phyloP scores from a whole-genome alignment of 306 rosid species.

The Sesbania bispinosa region DNA sequence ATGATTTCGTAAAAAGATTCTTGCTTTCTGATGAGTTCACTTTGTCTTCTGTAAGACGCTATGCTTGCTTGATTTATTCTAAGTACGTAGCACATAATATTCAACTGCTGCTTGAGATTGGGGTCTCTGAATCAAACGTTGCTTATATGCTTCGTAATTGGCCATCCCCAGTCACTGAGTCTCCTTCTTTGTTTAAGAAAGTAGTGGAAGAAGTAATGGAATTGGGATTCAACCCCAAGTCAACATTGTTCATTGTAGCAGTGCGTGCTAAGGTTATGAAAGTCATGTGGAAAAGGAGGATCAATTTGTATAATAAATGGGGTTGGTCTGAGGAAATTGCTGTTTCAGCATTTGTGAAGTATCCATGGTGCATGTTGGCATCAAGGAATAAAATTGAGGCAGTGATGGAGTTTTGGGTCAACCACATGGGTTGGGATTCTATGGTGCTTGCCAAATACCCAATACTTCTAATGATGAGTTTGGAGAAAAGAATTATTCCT shows the following conservation, averaged over 20 bases:
- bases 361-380: conserved; percentile 33
- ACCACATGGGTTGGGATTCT: conserved; percentile 39
- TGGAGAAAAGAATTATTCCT: conserved; percentile 36
- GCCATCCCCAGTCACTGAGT: too few species aligned
- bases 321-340: conserved; percentile 34
- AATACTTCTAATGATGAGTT: conserved; percentile 13
- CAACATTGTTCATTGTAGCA: conserved; percentile 11
- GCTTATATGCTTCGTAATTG: neutral
- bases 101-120: neutral
- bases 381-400: conserved; percentile 30
- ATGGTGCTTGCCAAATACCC: conserved; percentile 11
- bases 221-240: conserved; percentile 28
- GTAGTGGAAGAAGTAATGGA: neutral
- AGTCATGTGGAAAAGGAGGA: conserved; percentile 29
- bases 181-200: too few species aligned
- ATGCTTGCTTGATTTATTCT: neutral
- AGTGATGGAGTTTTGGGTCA: conserved; percentile 32
- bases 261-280: neutral
- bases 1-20: neutral
- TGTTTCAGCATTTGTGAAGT: conserved; percentile 15
- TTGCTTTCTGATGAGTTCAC: conserved; percentile 3
- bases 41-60: neutral
- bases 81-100: neutral
- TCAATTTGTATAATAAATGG: conserved; percentile 34
- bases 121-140: conserved; percentile 5